Evolutionary conservation across 2,329 filamentous ascomycete genomes (phyloP).

Genomic region (Clonostachys sp.): DNA sequence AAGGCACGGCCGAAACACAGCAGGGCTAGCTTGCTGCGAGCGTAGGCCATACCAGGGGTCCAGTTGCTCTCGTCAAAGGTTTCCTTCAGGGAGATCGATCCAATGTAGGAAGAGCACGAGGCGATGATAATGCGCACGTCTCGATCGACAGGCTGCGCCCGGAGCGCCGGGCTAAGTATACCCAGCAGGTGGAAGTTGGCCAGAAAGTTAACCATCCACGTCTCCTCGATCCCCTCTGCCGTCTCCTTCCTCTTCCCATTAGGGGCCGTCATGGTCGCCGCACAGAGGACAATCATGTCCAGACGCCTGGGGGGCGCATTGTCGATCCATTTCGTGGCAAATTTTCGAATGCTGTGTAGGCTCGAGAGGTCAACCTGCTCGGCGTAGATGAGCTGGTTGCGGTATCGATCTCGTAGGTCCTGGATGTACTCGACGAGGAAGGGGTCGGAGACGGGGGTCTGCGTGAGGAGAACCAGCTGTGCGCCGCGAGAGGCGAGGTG

Average conservation of each 20-base stretch:
- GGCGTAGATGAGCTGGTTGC: constrained; percentile 87
- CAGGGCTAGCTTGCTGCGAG: constrained; percentile 70
- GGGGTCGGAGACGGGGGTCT: constrained; percentile 73
- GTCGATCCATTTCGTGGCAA: constrained; percentile 97
- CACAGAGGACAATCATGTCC: constrained; percentile 88
- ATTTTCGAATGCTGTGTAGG: constrained; percentile 84
- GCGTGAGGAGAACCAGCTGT: constrained; percentile 86
- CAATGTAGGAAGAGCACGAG: constrained; percentile 86
- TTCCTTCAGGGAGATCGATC: constrained; percentile 61
- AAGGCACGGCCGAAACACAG: constrained; percentile 88
- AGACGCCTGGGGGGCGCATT: constrained; percentile 84
- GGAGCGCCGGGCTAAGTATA: constrained; percentile 84
- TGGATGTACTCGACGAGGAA: constrained; percentile 93
- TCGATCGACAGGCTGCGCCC: constrained; percentile 87
- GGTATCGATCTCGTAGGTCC: constrained; percentile 71
- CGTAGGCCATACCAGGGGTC: constrained; percentile 54
- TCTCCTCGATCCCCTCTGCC: constrained; percentile 12
- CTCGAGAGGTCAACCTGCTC: constrained; percentile 89
- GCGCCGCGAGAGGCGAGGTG: constrained; percentile 78
- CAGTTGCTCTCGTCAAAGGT: constrained; percentile 43
- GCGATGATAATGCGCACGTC: constrained; percentile 86
- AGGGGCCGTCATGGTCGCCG: constrained; percentile 68
- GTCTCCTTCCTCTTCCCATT: constrained; percentile 50
- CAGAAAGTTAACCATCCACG: constrained; percentile 74
- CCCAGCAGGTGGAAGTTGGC: constrained; percentile 93